Percentiles rank a stretch among this genome's conserved stretches.
These are phyloP conservation scores for Metarhizium brunneum DNA, from an alignment of 2,329 filamentous ascomycete species.

Conservation along the genomic window DNA sequence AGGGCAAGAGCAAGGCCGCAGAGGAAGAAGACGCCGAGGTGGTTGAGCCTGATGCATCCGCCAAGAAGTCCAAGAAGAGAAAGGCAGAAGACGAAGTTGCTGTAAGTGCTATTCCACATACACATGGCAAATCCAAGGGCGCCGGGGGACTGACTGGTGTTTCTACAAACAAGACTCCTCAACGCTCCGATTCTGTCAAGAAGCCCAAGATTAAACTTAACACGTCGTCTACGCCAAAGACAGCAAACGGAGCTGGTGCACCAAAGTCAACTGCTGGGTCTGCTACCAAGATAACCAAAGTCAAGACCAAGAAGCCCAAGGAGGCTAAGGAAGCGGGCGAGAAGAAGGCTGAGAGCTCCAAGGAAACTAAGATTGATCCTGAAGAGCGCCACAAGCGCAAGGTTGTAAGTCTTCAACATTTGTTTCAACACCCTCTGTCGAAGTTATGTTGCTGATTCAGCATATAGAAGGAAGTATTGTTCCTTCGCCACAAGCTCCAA, in stretches of 20 bases:
- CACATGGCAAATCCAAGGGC: background rate
- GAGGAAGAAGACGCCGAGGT: conserved; percentile 53
- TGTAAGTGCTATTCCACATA: conserved; percentile 17
- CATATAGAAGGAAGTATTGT: conserved; percentile 67
- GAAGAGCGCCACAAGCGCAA: conserved; percentile 52
- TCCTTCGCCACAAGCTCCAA: conserved; percentile 88
- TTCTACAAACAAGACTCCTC: conserved; percentile 35
- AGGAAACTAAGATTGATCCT: conserved; percentile 48
- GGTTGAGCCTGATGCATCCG: conserved; percentile 48
- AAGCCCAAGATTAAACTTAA: conserved; percentile 60
- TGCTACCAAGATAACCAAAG: conserved; percentile 43
- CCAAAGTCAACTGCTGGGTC: conserved; percentile 48
- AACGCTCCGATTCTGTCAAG: conserved; percentile 53
- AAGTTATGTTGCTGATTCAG: background rate
- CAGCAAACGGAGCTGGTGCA: conserved; percentile 50
- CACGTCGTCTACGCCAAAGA: conserved; percentile 58
- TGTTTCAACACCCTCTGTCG: background rate
- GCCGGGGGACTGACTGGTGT: background rate
- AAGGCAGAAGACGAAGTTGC: conserved; percentile 75
- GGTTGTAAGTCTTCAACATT: conserved; percentile 33
- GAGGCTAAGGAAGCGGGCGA: conserved; percentile 49
- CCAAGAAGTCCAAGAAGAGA: conserved; percentile 65
- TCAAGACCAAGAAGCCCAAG: conserved; percentile 41
- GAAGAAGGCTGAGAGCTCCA: conserved; percentile 42
- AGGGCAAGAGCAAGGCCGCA: conserved; percentile 40